These are phyloP conservation scores for Neurospora pannonica DNA, from an alignment of 495 filamentous ascomycete species.

Conservation along the genomic window DNA sequence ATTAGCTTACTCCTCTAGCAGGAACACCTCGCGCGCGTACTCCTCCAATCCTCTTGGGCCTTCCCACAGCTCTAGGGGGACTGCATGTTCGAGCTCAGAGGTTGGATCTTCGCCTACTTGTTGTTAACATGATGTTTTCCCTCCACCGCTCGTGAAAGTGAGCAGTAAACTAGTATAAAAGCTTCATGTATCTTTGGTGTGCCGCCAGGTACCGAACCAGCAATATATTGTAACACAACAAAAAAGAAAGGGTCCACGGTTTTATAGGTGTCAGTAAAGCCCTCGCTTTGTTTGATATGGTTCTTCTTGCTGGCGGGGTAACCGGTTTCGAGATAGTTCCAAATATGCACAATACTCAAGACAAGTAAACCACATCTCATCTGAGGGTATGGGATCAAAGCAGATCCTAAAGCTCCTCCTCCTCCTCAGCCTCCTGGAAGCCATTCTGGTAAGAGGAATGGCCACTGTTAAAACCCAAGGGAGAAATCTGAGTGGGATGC, in stretches of 20 bases:
- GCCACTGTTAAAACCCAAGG: not conserved
- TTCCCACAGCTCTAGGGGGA: constrained; percentile 65
- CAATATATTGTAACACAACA: not conserved
- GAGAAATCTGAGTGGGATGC: not conserved
- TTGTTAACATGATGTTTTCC: not conserved
- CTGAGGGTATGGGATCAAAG: not conserved
- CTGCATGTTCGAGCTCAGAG: not conserved
- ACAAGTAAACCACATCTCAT: not conserved
- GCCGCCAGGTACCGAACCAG: not conserved
- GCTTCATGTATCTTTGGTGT: not conserved
- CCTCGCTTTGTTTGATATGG: not conserved
- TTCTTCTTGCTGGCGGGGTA: not conserved
- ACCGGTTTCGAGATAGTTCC: not conserved
- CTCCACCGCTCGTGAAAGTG: not conserved
- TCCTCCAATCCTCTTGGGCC: constrained; percentile 87
- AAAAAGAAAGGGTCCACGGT: not conserved
- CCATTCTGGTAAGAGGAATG: not conserved
- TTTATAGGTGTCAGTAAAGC: not conserved
- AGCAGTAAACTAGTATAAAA: not conserved
- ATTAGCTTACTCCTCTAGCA: constrained; percentile 86
- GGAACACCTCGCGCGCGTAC: constrained; percentile 92
- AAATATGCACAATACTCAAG: not conserved
- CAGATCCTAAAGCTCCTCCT: not conserved
- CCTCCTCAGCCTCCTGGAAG: not conserved
- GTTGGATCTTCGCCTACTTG: not conserved